These are phyloP conservation scores for Termitomyces sp. DNA, from an alignment of 768 basidiomycete genomes.

Conservation along the genomic window DNA sequence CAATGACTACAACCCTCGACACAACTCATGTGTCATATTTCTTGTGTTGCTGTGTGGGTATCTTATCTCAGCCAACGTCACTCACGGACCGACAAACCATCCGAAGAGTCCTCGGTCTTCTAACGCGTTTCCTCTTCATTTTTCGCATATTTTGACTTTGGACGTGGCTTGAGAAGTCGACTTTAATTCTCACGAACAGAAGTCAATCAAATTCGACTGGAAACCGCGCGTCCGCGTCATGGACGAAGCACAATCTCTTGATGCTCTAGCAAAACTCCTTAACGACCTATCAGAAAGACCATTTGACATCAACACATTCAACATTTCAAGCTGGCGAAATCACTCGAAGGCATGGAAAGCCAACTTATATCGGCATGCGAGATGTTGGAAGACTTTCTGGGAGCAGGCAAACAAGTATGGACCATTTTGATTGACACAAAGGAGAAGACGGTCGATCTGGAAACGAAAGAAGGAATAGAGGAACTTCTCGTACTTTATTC, in stretches of 20 bases:
- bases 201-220: neutral
- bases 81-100: too few species aligned
- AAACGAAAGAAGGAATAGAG: constrained; percentile 44
- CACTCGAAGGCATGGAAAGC: constrained; percentile 49
- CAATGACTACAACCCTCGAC: too few species aligned
- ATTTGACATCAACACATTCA: constrained; percentile 55
- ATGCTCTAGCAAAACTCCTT: constrained; percentile 57
- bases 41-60: too few species aligned
- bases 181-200: neutral
- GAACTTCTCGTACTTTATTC: constrained; percentile 58
- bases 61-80: too few species aligned
- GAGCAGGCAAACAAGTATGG: constrained; percentile 71
- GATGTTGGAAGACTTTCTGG: constrained; percentile 57
- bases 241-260: constrained; percentile 56
- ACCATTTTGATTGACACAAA: constrained; percentile 58
- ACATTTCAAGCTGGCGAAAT: constrained; percentile 58
- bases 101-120: neutral
- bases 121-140: neutral
- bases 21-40: too few species aligned
- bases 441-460: constrained; percentile 39
- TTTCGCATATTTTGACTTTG: constrained; percentile 22
- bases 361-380: constrained; percentile 59
- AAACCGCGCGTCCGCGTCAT: constrained; percentile 21
- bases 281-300: constrained; percentile 53
- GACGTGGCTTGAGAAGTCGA: neutral